Conservation (phyloP, 345 rosid species). For the Microcos paniculata region DNA sequence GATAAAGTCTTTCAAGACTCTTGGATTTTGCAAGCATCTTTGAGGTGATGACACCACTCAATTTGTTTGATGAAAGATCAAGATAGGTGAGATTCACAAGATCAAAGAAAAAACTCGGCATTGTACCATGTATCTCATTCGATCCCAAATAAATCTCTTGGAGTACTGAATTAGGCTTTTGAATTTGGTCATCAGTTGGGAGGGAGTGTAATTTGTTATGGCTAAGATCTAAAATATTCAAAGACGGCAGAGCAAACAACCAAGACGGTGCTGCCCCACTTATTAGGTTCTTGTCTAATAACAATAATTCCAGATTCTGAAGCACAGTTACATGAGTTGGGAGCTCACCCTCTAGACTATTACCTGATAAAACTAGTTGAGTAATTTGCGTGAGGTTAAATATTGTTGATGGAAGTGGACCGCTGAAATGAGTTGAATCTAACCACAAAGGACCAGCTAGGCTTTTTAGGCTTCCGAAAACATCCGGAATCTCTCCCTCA, state of each 20-base stretch:
- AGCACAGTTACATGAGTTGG: not conserved
- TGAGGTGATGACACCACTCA: not conserved
- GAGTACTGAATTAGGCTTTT: not conserved
- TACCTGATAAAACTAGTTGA: not conserved
- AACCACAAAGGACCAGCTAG: not conserved
- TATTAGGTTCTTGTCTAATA: not conserved
- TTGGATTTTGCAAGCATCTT: not conserved
- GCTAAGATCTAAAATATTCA: not conserved
- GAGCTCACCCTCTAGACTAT: not conserved
- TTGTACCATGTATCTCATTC: not conserved
- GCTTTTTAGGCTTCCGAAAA: not conserved
- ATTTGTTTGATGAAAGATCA: constrained; percentile 2
- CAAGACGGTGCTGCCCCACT: not conserved
- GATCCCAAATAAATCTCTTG: not conserved
- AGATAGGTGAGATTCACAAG: not conserved
- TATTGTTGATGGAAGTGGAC: constrained; percentile 22
- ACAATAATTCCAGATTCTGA: not conserved
- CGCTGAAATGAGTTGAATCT: not conserved
- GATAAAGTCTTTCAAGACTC: not conserved
- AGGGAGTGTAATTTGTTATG: not conserved
- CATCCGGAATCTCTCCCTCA: not conserved
- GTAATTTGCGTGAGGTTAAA: not conserved
- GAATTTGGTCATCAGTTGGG: not conserved
- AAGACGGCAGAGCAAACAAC: not conserved
- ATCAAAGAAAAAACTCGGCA: constrained; percentile 5